Base-by-base conservation (phyloP, 1,284 basidiomycete species). In the Xerocomus cyaneibrunnescens region DNA sequence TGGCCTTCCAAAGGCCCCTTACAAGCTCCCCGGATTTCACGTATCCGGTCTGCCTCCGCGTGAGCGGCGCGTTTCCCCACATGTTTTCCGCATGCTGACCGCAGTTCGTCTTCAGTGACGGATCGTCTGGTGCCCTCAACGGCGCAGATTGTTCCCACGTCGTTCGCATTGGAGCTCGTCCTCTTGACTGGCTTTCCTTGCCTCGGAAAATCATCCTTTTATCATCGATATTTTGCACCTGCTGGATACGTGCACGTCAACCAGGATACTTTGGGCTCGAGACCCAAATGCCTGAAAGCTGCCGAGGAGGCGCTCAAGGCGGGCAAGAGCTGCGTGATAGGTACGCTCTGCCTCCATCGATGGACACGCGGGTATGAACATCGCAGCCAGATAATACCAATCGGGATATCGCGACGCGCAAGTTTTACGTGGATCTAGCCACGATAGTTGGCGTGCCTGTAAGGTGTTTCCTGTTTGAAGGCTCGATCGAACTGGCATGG, bases 171-270 rank as follows among this genome's bases (percentile, higher is more conserved):
- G 2, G 79, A 90, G 64, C 74, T 97, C 2, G 84, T 98, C 2
- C 56, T 98, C 7, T 94, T 98, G 58, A 88, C 94, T 7, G 96
- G 95, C 13, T 85, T 83, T 48, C 95, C 96, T 0, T 87, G 86
- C 43, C 72, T 92, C 1, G 95, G 95, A 38, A 98, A 98, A 71
- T 87, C 92, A 0, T 80, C 84, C 0, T 90, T 95, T 67, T 98
- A 80, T 70, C 72, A 74, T 12, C 76, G 69, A 34, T 73, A 92
- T 62, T 95, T 98, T 65, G 69, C 74, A n/a, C 75, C 81, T 0
- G 72, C 69, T 5, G 82, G 77, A 13, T 96, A 98, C 66, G 72
- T 77, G 4, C 91, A 94, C 59, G 76, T 97, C 54, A 95, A 95
- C 66, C 93, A 96, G 71, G 93, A 96, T 67, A 85, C 75, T 2